Evolutionary conservation across 2,329 filamentous ascomycete species (phyloP).

Genomic region (Ophiostoma piceae): DNA sequence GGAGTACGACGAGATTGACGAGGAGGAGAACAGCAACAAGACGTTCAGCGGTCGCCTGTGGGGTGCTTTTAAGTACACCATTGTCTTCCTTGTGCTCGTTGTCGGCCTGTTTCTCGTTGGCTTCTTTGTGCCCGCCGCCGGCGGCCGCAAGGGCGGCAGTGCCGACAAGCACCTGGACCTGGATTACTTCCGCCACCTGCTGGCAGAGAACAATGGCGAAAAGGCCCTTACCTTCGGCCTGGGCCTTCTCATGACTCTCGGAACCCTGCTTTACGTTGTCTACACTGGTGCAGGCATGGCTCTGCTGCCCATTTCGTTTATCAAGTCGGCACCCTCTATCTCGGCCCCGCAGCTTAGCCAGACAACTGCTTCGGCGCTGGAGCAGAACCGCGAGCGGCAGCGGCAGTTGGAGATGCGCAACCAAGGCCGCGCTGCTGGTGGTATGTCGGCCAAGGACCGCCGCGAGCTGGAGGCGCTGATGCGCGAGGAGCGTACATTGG

Average conservation of each 20-base stretch:
- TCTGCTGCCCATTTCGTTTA: constrained; percentile 79
- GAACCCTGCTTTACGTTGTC: constrained; percentile 76
- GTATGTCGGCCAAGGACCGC: constrained; percentile 74
- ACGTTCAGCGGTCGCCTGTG: constrained; percentile 60
- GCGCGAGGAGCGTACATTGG: constrained; percentile 85
- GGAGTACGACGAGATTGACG: constrained; percentile 88
- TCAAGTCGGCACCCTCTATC: constrained; percentile 83
- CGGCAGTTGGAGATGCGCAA: constrained; percentile 84
- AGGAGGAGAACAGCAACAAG: constrained; percentile 66
- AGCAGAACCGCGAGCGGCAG: constrained; percentile 85
- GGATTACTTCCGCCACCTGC: constrained; percentile 83
- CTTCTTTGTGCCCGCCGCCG: constrained; percentile 84
- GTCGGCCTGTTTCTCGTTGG: constrained; percentile 83
- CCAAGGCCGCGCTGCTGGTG: constrained; percentile 50
- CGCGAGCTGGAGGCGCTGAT: constrained; percentile 82
- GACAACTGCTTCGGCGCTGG: constrained; percentile 72
- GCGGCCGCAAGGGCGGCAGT: constrained; percentile 42
- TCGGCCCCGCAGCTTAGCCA: constrained; percentile 74
- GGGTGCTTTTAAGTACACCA: constrained; percentile 86
- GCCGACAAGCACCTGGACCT: constrained; percentile 59
- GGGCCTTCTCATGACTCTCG: constrained; percentile 81
- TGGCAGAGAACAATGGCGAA: constrained; percentile 84
- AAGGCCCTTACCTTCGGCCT: constrained; percentile 85
- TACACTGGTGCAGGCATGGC: constrained; percentile 89
- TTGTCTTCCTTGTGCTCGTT: constrained; percentile 74